These are phyloP conservation scores for Calycina marina DNA, from an alignment of 2,329 filamentous ascomycete species.

Conservation along the genomic window DNA sequence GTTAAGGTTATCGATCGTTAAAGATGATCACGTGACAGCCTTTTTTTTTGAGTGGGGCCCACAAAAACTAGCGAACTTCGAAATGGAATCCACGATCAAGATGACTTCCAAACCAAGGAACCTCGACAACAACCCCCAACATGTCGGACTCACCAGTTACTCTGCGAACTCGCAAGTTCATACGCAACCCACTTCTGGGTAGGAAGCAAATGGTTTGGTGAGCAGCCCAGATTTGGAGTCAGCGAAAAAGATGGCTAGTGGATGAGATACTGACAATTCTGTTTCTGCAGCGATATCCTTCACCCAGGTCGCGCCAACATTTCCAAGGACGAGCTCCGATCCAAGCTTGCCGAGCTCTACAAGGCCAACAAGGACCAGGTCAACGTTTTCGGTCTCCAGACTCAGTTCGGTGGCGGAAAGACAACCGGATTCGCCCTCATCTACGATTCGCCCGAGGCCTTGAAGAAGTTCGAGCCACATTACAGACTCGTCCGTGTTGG, in stretches of 20 bases:
- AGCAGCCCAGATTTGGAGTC: too few relatives aligned
- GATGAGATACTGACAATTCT: too few relatives aligned
- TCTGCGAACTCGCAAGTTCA: conserved; percentile 99
- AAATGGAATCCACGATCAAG: neutral
- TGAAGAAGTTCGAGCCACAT: conserved; percentile 99
- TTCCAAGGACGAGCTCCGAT: conserved; percentile 96
- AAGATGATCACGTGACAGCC: neutral
- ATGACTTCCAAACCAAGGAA: too few relatives aligned
- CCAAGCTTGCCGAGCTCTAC: conserved; percentile 90
- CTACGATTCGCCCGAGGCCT: conserved; percentile 94
- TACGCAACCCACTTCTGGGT: conserved; percentile 97
- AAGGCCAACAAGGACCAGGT: conserved; percentile 97
- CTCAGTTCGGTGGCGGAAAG: conserved; percentile 99
- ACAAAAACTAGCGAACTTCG: neutral
- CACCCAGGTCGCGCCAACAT: conserved; percentile 98
- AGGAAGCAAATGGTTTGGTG: conserved; percentile 99
- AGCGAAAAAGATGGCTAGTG: too few relatives aligned
- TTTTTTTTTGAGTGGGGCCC: neutral
- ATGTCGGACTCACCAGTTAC: conserved; percentile 82
- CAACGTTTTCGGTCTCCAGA: conserved; percentile 95
- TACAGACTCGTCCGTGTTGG: conserved; percentile 95
- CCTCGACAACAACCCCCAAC: too few relatives aligned
- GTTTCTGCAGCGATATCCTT: conserved; percentile 97
- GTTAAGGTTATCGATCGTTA: too few relatives aligned
- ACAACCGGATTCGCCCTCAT: conserved; percentile 96